Evolutionary conservation across 495 filamentous ascomycete genomes (phyloP).

Genomic region (Lindgomyces ingoldianus): DNA sequence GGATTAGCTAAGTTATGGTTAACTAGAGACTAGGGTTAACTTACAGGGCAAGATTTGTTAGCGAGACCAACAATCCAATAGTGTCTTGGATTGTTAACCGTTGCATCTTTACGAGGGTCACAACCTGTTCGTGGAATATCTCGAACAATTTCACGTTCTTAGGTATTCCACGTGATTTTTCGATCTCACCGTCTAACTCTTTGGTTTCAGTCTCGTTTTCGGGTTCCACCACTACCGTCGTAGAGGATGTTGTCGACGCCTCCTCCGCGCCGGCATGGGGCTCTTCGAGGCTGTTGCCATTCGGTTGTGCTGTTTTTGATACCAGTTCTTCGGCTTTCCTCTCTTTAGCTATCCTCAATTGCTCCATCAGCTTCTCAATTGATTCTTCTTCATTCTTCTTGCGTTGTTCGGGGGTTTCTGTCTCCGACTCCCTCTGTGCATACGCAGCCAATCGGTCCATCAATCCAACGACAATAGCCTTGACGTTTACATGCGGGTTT

Average conservation of each 20-base stretch:
- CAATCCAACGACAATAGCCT: conserved; percentile 94
- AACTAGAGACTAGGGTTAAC: conserved; percentile 10
- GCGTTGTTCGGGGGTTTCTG: conserved; percentile 67
- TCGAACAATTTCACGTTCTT: conserved; percentile 89
- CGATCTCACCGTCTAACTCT: conserved; percentile 43
- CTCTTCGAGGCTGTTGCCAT: conserved; percentile 52
- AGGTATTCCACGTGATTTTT: conserved; percentile 70
- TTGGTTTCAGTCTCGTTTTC: conserved; percentile 43
- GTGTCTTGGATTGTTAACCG: conserved; percentile 92
- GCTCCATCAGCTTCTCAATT: conserved; percentile 70
- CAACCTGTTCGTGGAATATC: conserved; percentile 96
- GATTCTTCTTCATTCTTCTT: conserved; percentile 83
- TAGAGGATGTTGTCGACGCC: conserved; percentile 19
- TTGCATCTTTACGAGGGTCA: conserved; percentile 86
- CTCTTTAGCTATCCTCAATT: conserved; percentile 70
- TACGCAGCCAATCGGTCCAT: conserved; percentile 96
- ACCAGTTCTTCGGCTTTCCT: conserved; percentile 43
- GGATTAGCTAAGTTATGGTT: conserved; percentile 18
- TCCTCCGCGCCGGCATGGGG: conserved; percentile 31
- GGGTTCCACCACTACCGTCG: conserved; percentile 29
- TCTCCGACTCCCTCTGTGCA: conserved; percentile 81
- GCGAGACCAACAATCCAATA: conserved; percentile 85
- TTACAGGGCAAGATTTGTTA: conserved; percentile 83
- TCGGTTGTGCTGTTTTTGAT: conserved; percentile 45
- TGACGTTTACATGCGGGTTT: conserved; percentile 94